Base-by-base conservation (phyloP, 1,284 basidiomycete species). In the Ustilago lituana region DNA sequence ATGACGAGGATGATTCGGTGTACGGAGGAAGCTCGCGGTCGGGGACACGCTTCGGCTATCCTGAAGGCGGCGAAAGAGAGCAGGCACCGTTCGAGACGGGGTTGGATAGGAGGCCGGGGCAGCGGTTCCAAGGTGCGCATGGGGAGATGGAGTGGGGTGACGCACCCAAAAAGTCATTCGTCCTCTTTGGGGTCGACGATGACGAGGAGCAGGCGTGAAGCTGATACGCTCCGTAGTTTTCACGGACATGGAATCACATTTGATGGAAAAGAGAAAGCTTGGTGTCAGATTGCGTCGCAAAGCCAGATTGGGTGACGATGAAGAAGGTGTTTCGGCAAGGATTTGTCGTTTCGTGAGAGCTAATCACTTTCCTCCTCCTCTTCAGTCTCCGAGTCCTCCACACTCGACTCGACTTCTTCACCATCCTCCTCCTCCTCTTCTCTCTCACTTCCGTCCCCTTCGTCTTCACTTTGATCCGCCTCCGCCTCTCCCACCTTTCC, bases 131-230 rank as follows among this genome's bases (percentile, higher is more conserved):
- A n/a, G 66, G 69, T 19, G 73, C 69, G 3, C 73, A 75, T 26
- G 73, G 73, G 8, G 57, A 65, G 29, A 61, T 75, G 51, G 73
- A 73, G 27, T 75, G 73, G 73, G 69, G 73, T n/a, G 61, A 60
- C 3, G 47, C 69, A 14, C 73, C 73, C 6, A 65, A 64, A n/a
- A 68, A 69, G 44, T 54, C 59, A 9, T 61, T 61, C 36, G 64
- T 75, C 10, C 61, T 73, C 11, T 75, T 62, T 38, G 69, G 61
- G 8, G 49, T 75, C 8, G 61, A 63, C n/a, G 65, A 72, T 33
- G 69, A 74, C 7, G 60, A 65, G 2, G 45, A 65, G 10, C 20
- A 39, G 17, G 49, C 26, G 4, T 44, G n/a, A n/a, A n/a, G n/a
- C n/a, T n/a, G n/a, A n/a, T n/a, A n/a, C n/a, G n/a, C n/a, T n/a